phyloP scores from a whole-genome alignment of 352 stramenopile species.

The Phytophthora uliginosa region DNA sequence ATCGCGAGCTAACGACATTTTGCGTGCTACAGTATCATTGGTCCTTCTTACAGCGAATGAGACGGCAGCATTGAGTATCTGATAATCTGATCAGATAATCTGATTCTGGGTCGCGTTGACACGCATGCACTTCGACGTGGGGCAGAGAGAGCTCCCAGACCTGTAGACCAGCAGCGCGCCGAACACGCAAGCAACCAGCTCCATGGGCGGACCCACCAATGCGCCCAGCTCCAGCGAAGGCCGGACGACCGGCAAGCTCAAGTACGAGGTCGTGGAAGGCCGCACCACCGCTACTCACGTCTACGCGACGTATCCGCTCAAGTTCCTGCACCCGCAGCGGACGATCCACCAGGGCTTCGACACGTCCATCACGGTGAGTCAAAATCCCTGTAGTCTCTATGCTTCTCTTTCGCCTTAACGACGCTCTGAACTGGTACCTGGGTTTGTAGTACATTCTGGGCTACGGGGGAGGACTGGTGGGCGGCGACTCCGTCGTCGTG shows the following conservation, averaged over 20 bases:
- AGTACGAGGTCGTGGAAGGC: slow-evolving; percentile 77
- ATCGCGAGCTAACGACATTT: slow-evolving; percentile 7
- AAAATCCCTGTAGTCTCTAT: neutral
- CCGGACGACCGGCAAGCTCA: slow-evolving; percentile 56
- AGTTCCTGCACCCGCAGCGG: slow-evolving; percentile 84
- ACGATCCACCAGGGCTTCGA: slow-evolving; percentile 71
- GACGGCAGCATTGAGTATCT: slow-evolving; percentile 4
- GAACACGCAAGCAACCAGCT: neutral
- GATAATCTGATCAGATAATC: slow-evolving; percentile 40
- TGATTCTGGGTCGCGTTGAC: slow-evolving; percentile 30
- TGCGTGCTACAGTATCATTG: neutral
- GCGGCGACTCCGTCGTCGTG: slow-evolving; percentile 76
- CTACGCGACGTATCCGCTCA: slow-evolving; percentile 89
- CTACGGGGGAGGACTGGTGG: slow-evolving; percentile 86
- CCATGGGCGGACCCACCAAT: slow-evolving; percentile 11
- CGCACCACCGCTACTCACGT: slow-evolving; percentile 74
- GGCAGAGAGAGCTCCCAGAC: neutral
- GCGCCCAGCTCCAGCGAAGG: neutral
- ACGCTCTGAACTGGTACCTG: slow-evolving; percentile 1
- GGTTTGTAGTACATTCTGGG: slow-evolving; percentile 80
- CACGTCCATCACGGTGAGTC: slow-evolving; percentile 79
- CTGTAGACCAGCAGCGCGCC: neutral
- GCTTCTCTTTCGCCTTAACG: neutral
- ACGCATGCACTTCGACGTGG: slow-evolving; percentile 19
- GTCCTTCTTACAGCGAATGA: slow-evolving; percentile 15